Base-by-base conservation (phyloP, 805 yeast species). In the Metschnikowia lachancei region DNA sequence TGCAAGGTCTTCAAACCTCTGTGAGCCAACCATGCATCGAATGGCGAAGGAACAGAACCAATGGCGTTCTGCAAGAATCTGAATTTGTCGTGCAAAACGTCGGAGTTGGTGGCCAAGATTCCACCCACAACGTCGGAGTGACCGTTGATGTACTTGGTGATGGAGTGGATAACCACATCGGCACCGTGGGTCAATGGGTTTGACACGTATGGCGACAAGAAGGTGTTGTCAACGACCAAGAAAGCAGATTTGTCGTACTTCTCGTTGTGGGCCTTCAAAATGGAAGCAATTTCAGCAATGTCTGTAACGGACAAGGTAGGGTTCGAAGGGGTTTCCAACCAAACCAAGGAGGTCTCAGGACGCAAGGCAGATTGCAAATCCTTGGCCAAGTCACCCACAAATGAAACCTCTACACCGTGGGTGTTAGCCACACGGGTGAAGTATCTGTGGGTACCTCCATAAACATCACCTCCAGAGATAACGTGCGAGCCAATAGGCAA, bases 81-180 rank as follows among this genome's bases (percentile, higher is more conserved):
- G 67, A 83, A 76, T 60, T 75, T 73, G 57, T 82, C 82, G 69
- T 80, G 80, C 58, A 85, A 69, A 41, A 62, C 73, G 46, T 77
- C 82, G 57, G 67, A 66, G 74, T 81, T 85, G 55, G 88, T 80
- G 43, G 86, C 89, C 51, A 86, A 79, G 45, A 86, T 82, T 59
- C 96, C 96, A 74, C 87, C 78, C 42, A 88, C 94, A 18, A 88
- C 95, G 63, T 88, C 96, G 20, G 95, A 86, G 72, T 88, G 96
- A 55, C 96, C 96, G 62, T 87, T 88, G 69, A 88, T 82, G 75
- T 86, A 89, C 69, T 88, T 88, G 61, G 96, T 87, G 51, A 87
- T 95, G 14, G 94, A 85, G 72, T 88, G 96, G 37, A 86, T 85
- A 41, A 88, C 95, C 51, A 87, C 79, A 61, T 88, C 95, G 45